Percentiles rank a stretch among this genome's conserved stretches.
Conservation (phyloP, 1,284 basidiomycete species). For the Boletellus sp. region DNA sequence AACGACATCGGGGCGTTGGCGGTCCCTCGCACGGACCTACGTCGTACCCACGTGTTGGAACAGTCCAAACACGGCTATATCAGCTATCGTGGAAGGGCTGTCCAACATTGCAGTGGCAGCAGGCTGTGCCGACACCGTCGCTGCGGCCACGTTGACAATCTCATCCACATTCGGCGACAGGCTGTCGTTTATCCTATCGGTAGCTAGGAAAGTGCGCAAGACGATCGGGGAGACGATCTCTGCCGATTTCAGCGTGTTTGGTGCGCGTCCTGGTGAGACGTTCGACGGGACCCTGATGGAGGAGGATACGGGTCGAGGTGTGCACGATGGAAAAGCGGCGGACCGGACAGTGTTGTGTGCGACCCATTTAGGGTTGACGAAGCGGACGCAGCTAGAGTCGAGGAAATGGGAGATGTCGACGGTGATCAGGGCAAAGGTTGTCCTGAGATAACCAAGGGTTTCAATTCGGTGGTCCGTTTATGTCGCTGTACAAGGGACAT, state of each 20-base stretch:
- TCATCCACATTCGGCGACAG: constrained; percentile 7
- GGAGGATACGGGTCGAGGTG: constrained; percentile 1
- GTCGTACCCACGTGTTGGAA: constrained; percentile 1
- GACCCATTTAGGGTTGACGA: constrained; percentile 14
- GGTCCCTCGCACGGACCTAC: constrained; percentile 16
- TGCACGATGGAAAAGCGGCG: neutral
- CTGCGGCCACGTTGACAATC: constrained; percentile 1
- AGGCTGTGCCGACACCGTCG: constrained; percentile 1
- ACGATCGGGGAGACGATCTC: constrained; percentile 14
- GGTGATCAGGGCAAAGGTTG: constrained; percentile 12
- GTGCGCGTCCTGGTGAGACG: neutral
- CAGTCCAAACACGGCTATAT: neutral
- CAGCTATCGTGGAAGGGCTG: neutral
- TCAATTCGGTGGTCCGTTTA: too few species aligned
- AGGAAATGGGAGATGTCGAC: constrained; percentile 7
- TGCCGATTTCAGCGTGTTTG: constrained; percentile 11
- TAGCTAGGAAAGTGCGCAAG: constrained; percentile 5
- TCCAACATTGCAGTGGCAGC: constrained; percentile 10
- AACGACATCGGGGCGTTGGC: constrained; percentile 11
- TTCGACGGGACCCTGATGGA: constrained; percentile 15
- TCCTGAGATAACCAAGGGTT: too few species aligned
- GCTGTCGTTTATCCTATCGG: constrained; percentile 4
- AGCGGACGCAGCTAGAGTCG: constrained; percentile 7
- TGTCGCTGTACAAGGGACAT: too few species aligned
- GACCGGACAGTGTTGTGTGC: constrained; percentile 12